Evolutionary conservation across 2,329 filamentous ascomycete species (phyloP).

Genomic region (Cadophora malorum): DNA sequence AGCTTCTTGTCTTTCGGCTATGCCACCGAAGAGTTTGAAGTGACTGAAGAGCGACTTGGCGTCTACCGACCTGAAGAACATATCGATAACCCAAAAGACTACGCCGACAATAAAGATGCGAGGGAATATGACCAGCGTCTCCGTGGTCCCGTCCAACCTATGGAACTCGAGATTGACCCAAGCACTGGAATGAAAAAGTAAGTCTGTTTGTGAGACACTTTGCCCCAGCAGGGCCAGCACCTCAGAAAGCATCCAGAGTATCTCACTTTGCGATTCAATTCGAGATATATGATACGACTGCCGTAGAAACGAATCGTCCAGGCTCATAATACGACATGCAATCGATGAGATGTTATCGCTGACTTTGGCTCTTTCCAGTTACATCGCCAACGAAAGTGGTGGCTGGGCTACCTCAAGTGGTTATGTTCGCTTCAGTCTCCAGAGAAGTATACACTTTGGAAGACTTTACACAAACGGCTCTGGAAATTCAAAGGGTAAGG

Average conservation of each 20-base stretch:
- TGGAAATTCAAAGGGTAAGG: slow-evolving; percentile 63
- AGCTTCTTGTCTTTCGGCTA: slow-evolving; percentile 84
- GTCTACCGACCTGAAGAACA: slow-evolving; percentile 80
- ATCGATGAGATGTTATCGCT: background rate
- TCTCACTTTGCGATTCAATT: background rate
- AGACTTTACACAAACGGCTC: slow-evolving; percentile 74
- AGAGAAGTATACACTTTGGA: slow-evolving; percentile 78
- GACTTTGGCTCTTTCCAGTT: slow-evolving; percentile 48
- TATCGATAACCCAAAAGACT: slow-evolving; percentile 81
- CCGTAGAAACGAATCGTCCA: background rate
- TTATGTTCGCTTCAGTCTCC: slow-evolving; percentile 79
- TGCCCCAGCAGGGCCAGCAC: background rate
- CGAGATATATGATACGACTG: background rate
- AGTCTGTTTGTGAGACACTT: background rate
- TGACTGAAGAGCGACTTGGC: slow-evolving; percentile 79
- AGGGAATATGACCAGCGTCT: slow-evolving; percentile 81
- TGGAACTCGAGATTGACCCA: slow-evolving; percentile 75
- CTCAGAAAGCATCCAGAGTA: background rate
- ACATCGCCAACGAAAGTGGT: slow-evolving; percentile 90
- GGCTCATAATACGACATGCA: background rate
- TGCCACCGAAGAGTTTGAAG: slow-evolving; percentile 85
- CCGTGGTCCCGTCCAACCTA: slow-evolving; percentile 75
- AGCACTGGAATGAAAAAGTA: slow-evolving; percentile 93
- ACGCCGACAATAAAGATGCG: slow-evolving; percentile 86
- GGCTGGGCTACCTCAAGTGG: slow-evolving; percentile 89